Evolutionary conservation across 2,329 filamentous ascomycete species (phyloP).

Genomic region (Nigrograna mackinnonii): DNA sequence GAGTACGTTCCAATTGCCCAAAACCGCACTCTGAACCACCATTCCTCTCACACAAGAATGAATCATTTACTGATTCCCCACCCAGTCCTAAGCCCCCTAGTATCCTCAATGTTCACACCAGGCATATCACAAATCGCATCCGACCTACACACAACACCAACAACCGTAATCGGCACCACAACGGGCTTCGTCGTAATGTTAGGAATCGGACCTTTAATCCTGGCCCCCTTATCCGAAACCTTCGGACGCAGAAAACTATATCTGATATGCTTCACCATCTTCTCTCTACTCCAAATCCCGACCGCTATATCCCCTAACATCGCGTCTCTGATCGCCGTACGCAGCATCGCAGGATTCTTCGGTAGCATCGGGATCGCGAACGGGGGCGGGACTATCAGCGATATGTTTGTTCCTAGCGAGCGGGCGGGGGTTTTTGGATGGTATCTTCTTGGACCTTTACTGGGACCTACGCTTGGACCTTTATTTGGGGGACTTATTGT

Average conservation of each 20-base stretch:
- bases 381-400: conserved; percentile 55
- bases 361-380: conserved; percentile 55
- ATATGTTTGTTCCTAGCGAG: conserved; percentile 53
- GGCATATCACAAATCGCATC: conserved; percentile 54
- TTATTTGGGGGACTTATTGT: conserved; percentile 50
- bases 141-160: conserved; percentile 45
- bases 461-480: conserved; percentile 48
- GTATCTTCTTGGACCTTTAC: conserved; percentile 49
- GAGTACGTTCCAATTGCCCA: conserved; percentile 25
- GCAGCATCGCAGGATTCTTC: conserved; percentile 54
- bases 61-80: background rate
- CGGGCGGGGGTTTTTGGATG: conserved; percentile 51
- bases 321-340: conserved; percentile 46
- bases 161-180: conserved; percentile 52
- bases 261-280: conserved; percentile 48
- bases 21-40: background rate
- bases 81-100: conserved; percentile 51
- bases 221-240: conserved; percentile 52
- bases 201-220: conserved; percentile 50
- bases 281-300: conserved; percentile 52
- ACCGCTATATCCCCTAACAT: conserved; percentile 53
- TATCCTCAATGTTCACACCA: conserved; percentile 56
- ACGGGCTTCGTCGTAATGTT: conserved; percentile 56
- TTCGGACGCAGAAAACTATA: conserved; percentile 52
- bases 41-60: conserved; percentile 7